Percentiles rank a stretch among this genome's conserved stretches.
phyloP scores from a whole-genome alignment of 148 eudicot species.

The Beta vulgaris region DNA sequence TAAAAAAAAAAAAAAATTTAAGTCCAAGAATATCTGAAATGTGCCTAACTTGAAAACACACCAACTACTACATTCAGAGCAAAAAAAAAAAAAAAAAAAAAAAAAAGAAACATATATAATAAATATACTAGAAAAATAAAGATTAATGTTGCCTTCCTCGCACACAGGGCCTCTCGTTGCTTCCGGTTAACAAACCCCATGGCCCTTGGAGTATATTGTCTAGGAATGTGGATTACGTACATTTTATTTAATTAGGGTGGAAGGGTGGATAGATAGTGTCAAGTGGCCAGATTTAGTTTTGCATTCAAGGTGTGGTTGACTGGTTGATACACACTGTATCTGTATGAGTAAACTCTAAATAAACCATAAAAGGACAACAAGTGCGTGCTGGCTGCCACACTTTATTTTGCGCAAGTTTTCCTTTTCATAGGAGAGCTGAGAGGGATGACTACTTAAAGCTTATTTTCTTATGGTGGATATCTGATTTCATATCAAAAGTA shows the following conservation, averaged over 20 bases:
- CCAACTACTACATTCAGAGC: background rate
- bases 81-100: background rate
- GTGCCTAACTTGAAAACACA: no score
- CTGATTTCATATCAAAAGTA: no score
- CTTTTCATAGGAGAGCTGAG: no score
- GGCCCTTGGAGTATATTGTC: conserved; percentile 10
- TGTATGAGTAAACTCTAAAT: no score
- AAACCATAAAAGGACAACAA: background rate
- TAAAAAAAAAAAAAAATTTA: no score
- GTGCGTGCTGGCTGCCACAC: background rate
- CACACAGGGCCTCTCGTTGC: conserved; percentile 19
- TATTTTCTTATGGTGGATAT: no score
- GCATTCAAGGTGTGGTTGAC: background rate
- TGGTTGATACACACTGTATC: no score
- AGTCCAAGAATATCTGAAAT: no score
- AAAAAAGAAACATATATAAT: no score
- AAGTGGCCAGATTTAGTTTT: background rate
- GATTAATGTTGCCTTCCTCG: background rate
- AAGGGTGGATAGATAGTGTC: no score
- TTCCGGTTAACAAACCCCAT: conserved; percentile 32
- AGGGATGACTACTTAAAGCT: no score
- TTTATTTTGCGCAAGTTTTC: background rate
- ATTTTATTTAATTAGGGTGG: background rate
- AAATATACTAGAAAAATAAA: background rate
- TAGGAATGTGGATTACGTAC: background rate